Percentiles rank a stretch among this genome's conserved stretches.
Conservation (phyloP, 345 rosid genomes). For the Eucalyptus curtisii region DNA sequence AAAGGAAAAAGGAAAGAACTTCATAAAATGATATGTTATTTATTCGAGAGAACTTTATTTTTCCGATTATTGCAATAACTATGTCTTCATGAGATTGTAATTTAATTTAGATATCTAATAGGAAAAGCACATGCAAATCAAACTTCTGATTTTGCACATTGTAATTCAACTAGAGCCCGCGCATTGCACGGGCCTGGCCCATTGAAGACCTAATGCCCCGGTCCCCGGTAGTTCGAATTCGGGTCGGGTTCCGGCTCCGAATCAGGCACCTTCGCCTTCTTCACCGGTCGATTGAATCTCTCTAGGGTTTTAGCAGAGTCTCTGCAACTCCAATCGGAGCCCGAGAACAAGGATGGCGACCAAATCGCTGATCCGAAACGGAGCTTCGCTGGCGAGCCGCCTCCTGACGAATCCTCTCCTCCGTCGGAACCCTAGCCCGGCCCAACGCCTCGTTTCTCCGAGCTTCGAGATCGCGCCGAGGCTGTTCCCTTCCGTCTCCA, state of each 20-base stretch:
- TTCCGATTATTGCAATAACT: not conserved
- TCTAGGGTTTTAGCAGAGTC: not conserved
- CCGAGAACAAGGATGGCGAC: conserved; percentile 34
- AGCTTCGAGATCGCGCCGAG: conserved; percentile 25
- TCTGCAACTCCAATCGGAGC: not conserved
- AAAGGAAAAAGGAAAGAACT: not conserved
- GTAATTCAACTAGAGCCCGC: not conserved
- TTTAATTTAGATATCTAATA: not conserved
- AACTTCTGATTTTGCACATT: not conserved
- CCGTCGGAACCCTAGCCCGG: conserved; percentile 13
- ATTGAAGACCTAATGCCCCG: not conserved
- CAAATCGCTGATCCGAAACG: conserved; percentile 51
- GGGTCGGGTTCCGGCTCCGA: not conserved
- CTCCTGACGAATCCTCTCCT: conserved; percentile 20
- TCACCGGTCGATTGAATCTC: not conserved
- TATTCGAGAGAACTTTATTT: not conserved
- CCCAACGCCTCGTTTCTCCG: conserved; percentile 8
- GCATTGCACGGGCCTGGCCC: not conserved
- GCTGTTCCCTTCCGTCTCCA: conserved; percentile 53
- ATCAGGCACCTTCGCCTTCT: not conserved
- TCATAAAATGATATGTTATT: not conserved
- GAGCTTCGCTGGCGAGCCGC: conserved; percentile 54
- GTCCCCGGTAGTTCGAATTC: not conserved
- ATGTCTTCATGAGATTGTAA: not conserved
- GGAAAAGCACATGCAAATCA: not conserved